Evolutionary conservation across 768 basidiomycete species (phyloP), one percentile per base, ranked within the genome.

Genomic region (Tephrocybe sp.): DNA sequence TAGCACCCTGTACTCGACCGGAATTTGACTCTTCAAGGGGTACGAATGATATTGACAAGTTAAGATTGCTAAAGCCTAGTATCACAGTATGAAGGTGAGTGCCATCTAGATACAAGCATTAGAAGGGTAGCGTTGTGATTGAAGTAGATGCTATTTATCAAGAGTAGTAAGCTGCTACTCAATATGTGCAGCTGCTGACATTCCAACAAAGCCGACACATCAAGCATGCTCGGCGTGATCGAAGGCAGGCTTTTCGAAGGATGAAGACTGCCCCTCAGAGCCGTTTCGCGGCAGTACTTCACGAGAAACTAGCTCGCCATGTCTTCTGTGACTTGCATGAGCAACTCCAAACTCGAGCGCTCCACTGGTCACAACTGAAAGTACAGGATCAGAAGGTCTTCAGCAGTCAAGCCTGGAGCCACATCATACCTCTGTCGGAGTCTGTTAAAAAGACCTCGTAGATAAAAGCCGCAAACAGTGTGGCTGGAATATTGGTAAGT

Each of bases 401-500:
- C 3, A 18, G 18, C 4, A n/a, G 17, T 36, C 8, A 23, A 44
- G 28, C 28, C 28, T 5, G 5, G 28, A 30, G 11, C 28, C 28
- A 30, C 6, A 30, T 65, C 77, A 52, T 58, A 83, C 84, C 81
- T 65, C 84, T 68, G 54, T 79, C 76, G 10, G 80, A 80, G 61
- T 86, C 85, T 20, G 70, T 64, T 21, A 88, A 67, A 63, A 87
- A 73, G 8, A 77, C 51, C 55, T 85, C 81, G 48, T 87, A 85
- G 23, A 85, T 50, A 45, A 73, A 51, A 21, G 73, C 76, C 14
- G 75, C 83, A 42, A 84, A 65, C 24, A 85, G 45, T 12, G 77
- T 87, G 2, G 84, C 83, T 3, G 83, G 83, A 58, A 87, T 83
- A 57, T 84, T 87, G 3, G 81, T 80, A 26, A 87, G 73, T 2